Percentiles rank a stretch among this genome's conserved stretches.
Evolutionary conservation across 176 grass and related monocot species (phyloP).

Genomic region (Zea mays): Zm-B73-REFERENCE-NAM-5.0 NC_050099.1:174857001-174857500

Average conservation of each 20-base stretch:
- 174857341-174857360: conserved; percentile 83
- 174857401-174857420: conserved; percentile 56
- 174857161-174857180: conserved; percentile 16
- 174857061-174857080: conserved; percentile 64
- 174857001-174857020: neutral
- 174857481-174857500: too few species aligned
- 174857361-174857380: conserved; percentile 88
- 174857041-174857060: conserved; percentile 30
- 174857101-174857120: conserved; percentile 45
- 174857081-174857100: conserved; percentile 40
- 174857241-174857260: conserved; percentile 19
- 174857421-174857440: neutral
- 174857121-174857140: conserved; percentile 77
- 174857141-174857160: conserved; percentile 76
- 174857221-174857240: neutral
- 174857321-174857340: conserved; percentile 60
- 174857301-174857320: conserved; percentile 35
- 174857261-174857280: conserved; percentile 48
- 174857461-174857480: too few species aligned
- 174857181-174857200: neutral
- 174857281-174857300: conserved; percentile 45
- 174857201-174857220: neutral
- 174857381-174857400: conserved; percentile 93
- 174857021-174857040: conserved; percentile 46
- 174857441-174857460: neutral